Evolutionary conservation across 441 rosid genomes (phyloP).

Genomic region (Kokia cookei): DNA sequence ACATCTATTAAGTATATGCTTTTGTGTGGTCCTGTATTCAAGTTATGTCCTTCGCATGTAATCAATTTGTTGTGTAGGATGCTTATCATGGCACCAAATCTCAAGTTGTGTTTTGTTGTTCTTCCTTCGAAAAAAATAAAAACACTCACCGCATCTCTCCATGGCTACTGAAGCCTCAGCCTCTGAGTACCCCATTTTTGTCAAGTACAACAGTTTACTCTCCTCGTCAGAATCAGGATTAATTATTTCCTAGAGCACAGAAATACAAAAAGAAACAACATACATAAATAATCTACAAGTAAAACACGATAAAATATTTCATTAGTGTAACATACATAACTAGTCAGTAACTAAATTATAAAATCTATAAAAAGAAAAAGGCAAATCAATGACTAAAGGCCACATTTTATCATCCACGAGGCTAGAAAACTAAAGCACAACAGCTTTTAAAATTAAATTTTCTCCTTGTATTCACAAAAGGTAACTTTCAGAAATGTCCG

Average conservation of each 20-base stretch:
- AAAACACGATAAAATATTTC: background rate
- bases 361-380: background rate
- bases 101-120: background rate
- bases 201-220: slow-evolving; percentile 30
- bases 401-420: background rate
- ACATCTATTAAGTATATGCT: background rate
- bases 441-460: background rate
- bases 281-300: background rate
- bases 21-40: background rate
- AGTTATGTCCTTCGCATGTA: background rate
- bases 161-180: slow-evolving; percentile 70
- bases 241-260: slow-evolving; percentile 23
- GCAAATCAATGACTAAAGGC: background rate
- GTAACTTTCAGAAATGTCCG: background rate
- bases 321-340: background rate
- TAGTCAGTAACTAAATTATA: background rate
- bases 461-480: background rate
- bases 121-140: background rate
- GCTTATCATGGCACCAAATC: background rate
- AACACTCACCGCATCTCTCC: slow-evolving; percentile 75
- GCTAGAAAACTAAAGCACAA: background rate
- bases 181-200: slow-evolving; percentile 62
- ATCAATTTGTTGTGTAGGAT: background rate
- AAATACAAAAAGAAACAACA: background rate
- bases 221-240: slow-evolving; percentile 30